Percentiles rank a stretch among this genome's conserved stretches.
phyloP scores from a whole-genome alignment of 1,284 basidiomycete genomes.

The Neonothopanus nambi region DNA sequence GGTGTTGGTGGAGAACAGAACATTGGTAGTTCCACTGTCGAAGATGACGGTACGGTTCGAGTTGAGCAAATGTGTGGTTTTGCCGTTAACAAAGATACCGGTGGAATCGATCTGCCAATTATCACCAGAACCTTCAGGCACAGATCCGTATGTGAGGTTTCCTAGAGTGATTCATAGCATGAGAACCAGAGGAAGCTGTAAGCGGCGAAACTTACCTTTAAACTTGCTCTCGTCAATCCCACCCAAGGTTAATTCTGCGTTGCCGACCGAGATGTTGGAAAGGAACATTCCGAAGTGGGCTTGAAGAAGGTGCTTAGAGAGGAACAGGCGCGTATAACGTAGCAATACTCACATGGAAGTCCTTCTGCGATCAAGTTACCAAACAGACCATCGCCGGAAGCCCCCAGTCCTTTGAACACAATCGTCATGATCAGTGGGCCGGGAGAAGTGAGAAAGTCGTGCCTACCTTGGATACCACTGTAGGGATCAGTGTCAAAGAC shows the following conservation, averaged over 20 bases:
- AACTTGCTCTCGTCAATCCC: slow-evolving; percentile 54
- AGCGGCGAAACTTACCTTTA: slow-evolving; percentile 33
- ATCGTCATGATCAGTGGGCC: slow-evolving; percentile 9
- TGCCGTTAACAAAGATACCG: slow-evolving; percentile 52
- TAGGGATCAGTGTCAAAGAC: slow-evolving; percentile 42
- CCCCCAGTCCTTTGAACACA: slow-evolving; percentile 43
- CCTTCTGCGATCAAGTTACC: slow-evolving; percentile 45
- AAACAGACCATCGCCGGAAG: slow-evolving; percentile 50
- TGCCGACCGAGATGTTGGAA: slow-evolving; percentile 47
- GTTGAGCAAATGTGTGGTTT: slow-evolving; percentile 44
- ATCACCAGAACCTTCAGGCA: slow-evolving; percentile 30
- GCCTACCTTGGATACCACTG: slow-evolving; percentile 51
- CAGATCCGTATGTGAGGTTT: slow-evolving; percentile 43
- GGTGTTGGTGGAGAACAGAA: slow-evolving; percentile 48
- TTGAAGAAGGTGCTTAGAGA: slow-evolving; percentile 19
- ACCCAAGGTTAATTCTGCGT: slow-evolving; percentile 55
- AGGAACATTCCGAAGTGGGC: slow-evolving; percentile 55
- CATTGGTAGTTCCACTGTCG: slow-evolving; percentile 57
- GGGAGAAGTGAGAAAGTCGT: not conserved
- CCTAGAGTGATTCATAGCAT: slow-evolving; percentile 28
- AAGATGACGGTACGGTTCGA: slow-evolving; percentile 46
- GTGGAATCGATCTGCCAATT: slow-evolving; percentile 50
- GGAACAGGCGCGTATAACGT: not conserved
- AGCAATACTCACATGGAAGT: slow-evolving; percentile 42
- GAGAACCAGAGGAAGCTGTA: not conserved